Conservation (phyloP, 2,329 filamentous ascomycete genomes). For the Pyricularia sp. region DNA sequence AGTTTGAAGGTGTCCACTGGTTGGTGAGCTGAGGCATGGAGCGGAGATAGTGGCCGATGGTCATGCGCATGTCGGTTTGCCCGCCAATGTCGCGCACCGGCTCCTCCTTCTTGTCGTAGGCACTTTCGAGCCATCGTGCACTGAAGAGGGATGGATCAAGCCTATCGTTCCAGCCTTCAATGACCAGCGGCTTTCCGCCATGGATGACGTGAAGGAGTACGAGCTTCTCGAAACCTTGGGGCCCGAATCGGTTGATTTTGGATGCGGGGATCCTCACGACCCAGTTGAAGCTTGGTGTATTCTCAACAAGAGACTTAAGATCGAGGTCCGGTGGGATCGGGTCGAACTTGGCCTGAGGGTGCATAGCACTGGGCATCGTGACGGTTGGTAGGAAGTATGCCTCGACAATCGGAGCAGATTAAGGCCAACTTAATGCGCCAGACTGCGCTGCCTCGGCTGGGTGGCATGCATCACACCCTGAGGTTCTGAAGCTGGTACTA, state of each 20-base stretch:
- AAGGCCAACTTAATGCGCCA: background rate
- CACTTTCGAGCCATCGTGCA: slow-evolving; percentile 67
- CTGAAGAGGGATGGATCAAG: slow-evolving; percentile 74
- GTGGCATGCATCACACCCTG: background rate
- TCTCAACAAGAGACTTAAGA: slow-evolving; percentile 64
- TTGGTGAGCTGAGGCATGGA: slow-evolving; percentile 78
- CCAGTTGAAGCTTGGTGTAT: slow-evolving; percentile 77
- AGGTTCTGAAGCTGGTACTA: background rate
- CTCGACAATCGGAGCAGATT: background rate
- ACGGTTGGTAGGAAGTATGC: background rate
- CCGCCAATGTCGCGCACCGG: slow-evolving; percentile 71
- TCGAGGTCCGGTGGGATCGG: slow-evolving; percentile 83
- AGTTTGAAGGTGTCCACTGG: slow-evolving; percentile 69
- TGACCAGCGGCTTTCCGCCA: slow-evolving; percentile 78
- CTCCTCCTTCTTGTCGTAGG: slow-evolving; percentile 74
- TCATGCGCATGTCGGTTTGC: slow-evolving; percentile 70
- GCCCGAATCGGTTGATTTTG: slow-evolving; percentile 67
- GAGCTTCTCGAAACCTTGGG: slow-evolving; percentile 76
- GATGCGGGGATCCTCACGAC: slow-evolving; percentile 70
- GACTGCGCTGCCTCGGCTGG: background rate
- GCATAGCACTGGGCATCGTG: slow-evolving; percentile 63
- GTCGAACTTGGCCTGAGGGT: slow-evolving; percentile 83
- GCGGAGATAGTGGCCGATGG: slow-evolving; percentile 80
- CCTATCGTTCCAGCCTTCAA: slow-evolving; percentile 75
- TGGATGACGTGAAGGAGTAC: slow-evolving; percentile 75